Conservation (phyloP, 495 filamentous ascomycete species). For the Chaetomium cochliodes region DNA sequence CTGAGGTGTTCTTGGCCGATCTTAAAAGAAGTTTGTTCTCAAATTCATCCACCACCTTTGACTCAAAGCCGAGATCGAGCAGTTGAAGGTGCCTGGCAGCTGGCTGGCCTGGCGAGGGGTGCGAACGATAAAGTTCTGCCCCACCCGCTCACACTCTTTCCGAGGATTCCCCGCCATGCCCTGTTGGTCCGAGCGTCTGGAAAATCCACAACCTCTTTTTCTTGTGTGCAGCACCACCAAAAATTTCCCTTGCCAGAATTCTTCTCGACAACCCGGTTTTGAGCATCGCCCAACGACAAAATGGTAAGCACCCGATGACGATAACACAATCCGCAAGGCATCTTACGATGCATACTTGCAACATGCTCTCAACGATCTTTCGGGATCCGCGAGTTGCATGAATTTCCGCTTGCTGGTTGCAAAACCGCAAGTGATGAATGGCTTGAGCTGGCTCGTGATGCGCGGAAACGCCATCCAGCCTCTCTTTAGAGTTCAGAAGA, state of each 20-base stretch:
- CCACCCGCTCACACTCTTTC: conserved; percentile 1
- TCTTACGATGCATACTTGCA: conserved; percentile 31
- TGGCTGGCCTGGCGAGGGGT: not conserved
- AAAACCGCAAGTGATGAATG: conserved; percentile 69
- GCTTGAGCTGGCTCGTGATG: conserved; percentile 67
- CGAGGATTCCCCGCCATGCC: conserved; percentile 34
- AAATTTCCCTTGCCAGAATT: conserved; percentile 25
- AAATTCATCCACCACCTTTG: not conserved
- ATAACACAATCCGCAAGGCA: conserved; percentile 26
- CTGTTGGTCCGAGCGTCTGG: conserved; percentile 23
- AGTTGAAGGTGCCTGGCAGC: not conserved
- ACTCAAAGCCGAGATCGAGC: not conserved
- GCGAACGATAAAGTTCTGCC: not conserved
- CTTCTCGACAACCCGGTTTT: conserved; percentile 27
- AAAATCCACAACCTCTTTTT: conserved; percentile 38
- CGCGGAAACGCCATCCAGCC: conserved; percentile 61
- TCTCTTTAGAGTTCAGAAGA: conserved; percentile 94
- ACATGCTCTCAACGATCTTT: conserved; percentile 25
- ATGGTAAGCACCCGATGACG: conserved; percentile 48
- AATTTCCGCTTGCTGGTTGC: conserved; percentile 49
- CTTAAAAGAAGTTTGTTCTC: too few species aligned
- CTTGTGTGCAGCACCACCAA: conserved; percentile 18
- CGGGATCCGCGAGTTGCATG: conserved; percentile 44
- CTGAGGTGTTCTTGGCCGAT: too few species aligned
- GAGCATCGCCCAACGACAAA: conserved; percentile 37